Conservation (phyloP, 331 rosid species). For the Spiraea crenata region DNA sequence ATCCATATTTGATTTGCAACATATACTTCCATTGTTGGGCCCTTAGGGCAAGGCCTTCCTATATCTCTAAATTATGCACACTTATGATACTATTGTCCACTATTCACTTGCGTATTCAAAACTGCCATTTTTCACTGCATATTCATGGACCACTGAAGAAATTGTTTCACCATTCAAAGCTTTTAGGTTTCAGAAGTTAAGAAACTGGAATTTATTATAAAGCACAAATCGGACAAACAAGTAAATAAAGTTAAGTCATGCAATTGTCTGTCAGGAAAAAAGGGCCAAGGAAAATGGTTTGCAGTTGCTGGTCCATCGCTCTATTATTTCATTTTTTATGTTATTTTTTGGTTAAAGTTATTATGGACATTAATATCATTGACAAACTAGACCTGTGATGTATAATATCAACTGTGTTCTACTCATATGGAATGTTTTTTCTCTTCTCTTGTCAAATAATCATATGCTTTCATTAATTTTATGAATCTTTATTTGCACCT, state of each 20-base stretch:
- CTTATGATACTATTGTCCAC: not conserved
- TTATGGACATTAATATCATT: not conserved
- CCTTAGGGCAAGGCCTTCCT: too few species aligned
- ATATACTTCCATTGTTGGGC: too few species aligned
- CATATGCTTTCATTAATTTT: not conserved
- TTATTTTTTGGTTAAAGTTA: not conserved
- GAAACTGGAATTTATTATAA: not conserved
- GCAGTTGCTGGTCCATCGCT: not conserved
- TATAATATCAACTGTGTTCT: not conserved
- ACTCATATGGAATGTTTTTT: not conserved
- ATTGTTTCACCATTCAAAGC: not conserved
- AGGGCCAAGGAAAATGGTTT: not conserved
- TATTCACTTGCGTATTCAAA: not conserved
- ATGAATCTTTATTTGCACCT: slow-evolving; percentile 10
- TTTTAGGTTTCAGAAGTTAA: too few species aligned
- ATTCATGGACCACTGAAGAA: not conserved
- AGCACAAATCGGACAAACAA: not conserved
- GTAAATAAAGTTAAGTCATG: not conserved
- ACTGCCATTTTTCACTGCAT: not conserved
- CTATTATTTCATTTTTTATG: not conserved
- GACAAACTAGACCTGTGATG: not conserved
- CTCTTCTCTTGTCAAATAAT: too few species aligned
- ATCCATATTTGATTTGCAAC: not conserved
- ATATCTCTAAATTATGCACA: not conserved
- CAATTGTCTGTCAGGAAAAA: not conserved